Evolutionary conservation across 371 early-diverging fungal species (phyloP).

Genomic region (Mucor saturninus): DNA sequence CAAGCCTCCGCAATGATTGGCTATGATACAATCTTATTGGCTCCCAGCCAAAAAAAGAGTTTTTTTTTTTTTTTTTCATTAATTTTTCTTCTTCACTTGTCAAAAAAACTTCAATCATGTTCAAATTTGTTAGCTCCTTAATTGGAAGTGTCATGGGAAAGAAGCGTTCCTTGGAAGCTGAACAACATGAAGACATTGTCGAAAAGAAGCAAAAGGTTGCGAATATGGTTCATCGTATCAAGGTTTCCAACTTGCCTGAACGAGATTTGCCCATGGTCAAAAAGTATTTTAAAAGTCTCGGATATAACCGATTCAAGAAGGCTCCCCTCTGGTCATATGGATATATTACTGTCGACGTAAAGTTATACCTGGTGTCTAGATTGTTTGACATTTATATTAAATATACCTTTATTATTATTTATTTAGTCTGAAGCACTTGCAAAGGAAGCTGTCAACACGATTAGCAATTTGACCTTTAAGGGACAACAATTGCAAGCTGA

Average conservation of each 20-base stretch:
- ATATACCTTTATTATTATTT: background rate
- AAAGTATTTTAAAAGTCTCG: constrained; percentile 32
- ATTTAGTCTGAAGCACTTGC: constrained; percentile 54
- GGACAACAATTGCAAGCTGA: constrained; percentile 41
- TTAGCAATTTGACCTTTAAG: constrained; percentile 46
- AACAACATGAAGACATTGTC: constrained; percentile 5
- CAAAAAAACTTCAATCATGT: constrained; percentile 11
- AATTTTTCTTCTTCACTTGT: constrained; percentile 7
- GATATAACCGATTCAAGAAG: constrained; percentile 46
- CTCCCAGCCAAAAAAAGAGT: background rate
- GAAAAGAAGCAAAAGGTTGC: constrained; percentile 21
- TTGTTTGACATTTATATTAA: background rate
- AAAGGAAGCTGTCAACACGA: constrained; percentile 33
- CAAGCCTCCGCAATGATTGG: too few relatives aligned
- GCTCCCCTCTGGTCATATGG: constrained; percentile 54
- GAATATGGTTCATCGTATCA: constrained; percentile 35
- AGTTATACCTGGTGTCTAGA: constrained; percentile 4
- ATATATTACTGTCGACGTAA: constrained; percentile 50
- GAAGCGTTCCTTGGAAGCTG: constrained; percentile 27
- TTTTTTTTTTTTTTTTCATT: constrained; percentile 2
- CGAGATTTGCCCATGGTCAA: constrained; percentile 31
- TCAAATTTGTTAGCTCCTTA: constrained; percentile 27
- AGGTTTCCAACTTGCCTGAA: constrained; percentile 41
- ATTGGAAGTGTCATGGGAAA: constrained; percentile 23
- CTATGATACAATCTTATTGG: too few relatives aligned